Percentiles rank a stretch among this genome's conserved stretches.
These are phyloP conservation scores for Beauveria australis DNA, from an alignment of 2,329 filamentous ascomycete species.

Conservation along the genomic window DNA sequence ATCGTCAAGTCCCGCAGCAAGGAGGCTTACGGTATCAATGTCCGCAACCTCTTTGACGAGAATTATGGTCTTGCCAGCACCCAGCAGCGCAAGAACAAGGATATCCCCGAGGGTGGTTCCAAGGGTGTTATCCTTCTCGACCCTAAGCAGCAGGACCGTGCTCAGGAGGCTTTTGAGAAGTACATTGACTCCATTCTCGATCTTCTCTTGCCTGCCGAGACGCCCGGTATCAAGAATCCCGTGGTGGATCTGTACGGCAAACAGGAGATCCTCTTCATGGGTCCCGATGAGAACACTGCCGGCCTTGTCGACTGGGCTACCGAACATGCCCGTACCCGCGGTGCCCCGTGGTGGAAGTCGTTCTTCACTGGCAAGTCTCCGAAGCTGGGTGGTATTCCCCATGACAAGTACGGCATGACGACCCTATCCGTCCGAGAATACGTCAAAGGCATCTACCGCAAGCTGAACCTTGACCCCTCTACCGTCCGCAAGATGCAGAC, in stretches of 20 bases:
- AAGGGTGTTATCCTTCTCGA: conserved; percentile 97
- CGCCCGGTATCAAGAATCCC: conserved; percentile 96
- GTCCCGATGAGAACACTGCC: conserved; percentile 96
- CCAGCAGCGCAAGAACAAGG: conserved; percentile 99
- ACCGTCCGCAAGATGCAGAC: conserved; percentile 92
- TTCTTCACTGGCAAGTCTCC: conserved; percentile 99
- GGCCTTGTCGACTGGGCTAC: conserved; percentile 99
- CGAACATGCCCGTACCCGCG: conserved; percentile 76
- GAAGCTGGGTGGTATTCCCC: conserved; percentile 90
- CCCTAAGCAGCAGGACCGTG: conserved; percentile 88
- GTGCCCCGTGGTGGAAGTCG: conserved; percentile 98
- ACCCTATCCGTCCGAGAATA: conserved; percentile 94
- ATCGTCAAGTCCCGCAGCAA: conserved; percentile 97
- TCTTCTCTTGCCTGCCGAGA: conserved; percentile 78
- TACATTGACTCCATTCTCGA: conserved; percentile 99
- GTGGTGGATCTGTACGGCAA: conserved; percentile 94
- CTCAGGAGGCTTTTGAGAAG: conserved; percentile 90
- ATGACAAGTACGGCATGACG: conserved; percentile 96
- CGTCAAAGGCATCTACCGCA: conserved; percentile 93
- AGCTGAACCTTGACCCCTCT: conserved; percentile 79
- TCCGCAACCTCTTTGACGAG: conserved; percentile 92
- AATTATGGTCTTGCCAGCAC: conserved; percentile 98
- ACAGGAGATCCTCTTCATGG: conserved; percentile 97
- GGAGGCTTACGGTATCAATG: conserved; percentile 94
- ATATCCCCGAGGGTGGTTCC: conserved; percentile 95